Conservation (phyloP, 2,329 filamentous ascomycete species). For the Fusarium clavum region DNA sequence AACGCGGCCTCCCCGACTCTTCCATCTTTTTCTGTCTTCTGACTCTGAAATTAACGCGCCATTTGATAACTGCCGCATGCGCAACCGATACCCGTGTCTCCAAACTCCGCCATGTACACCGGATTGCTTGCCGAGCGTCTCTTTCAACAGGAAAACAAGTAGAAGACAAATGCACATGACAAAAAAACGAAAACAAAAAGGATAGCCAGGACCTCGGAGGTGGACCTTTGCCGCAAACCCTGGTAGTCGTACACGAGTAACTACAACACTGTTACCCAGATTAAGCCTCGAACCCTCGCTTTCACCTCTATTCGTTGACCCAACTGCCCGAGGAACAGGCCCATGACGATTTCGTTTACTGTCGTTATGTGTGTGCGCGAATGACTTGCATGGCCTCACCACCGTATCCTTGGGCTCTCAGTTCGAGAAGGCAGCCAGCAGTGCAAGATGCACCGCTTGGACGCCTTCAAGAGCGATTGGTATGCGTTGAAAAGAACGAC, state of each 20-base stretch:
- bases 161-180: conserved; percentile 24
- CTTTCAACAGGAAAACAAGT: conserved; percentile 30
- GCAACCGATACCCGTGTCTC: conserved; percentile 17
- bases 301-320: conserved; percentile 34
- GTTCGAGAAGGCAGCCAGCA: neutral
- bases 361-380: conserved; percentile 30
- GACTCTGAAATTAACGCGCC: conserved; percentile 29
- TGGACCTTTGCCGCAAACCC: conserved; percentile 40
- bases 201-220: conserved; percentile 38
- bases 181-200: conserved; percentile 27
- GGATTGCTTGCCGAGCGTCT: conserved; percentile 28
- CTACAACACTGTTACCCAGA: conserved; percentile 49
- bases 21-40: conserved; percentile 13
- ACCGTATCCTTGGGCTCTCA: neutral
- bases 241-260: conserved; percentile 52
- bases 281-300: conserved; percentile 40
- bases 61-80: conserved; percentile 26
- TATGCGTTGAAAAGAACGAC: conserved; percentile 24
- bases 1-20: conserved; percentile 5
- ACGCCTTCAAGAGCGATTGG: conserved; percentile 16
- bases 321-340: conserved; percentile 28
- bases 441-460: neutral
- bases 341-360: conserved; percentile 33
- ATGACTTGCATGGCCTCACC: conserved; percentile 6
- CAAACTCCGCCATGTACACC: conserved; percentile 30